phyloP scores from a whole-genome alignment of 495 filamentous ascomycete genomes.

The Gamarada debralockiae region DNA sequence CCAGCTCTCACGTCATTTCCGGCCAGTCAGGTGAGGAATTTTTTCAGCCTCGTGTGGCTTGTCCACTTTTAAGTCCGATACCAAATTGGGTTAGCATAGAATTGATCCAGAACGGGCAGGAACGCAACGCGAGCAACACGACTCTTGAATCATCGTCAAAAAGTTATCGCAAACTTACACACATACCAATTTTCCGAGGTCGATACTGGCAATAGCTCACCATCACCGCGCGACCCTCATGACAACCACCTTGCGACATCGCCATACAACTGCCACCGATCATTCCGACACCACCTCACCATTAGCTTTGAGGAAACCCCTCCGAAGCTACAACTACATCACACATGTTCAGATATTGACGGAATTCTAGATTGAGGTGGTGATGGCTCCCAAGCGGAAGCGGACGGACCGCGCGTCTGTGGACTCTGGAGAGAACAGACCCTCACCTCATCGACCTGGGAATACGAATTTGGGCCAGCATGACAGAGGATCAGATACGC shows the following conservation, averaged over 20 bases:
- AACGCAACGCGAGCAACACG: too few species aligned
- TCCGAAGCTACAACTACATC: background rate
- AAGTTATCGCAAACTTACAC: background rate
- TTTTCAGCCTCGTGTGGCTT: background rate
- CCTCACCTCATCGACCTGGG: conserved; percentile 48
- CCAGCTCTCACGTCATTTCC: background rate
- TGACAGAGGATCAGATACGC: conserved; percentile 28
- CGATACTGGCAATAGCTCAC: background rate
- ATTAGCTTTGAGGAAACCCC: background rate
- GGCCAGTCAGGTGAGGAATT: background rate
- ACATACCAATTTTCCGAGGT: background rate
- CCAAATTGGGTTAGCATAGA: too few species aligned
- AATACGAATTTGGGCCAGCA: conserved; percentile 45
- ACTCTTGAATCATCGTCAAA: too few species aligned
- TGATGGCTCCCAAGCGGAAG: conserved; percentile 43
- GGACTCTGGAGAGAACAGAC: conserved; percentile 40
- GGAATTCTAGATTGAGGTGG: conserved; percentile 10
- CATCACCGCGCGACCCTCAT: background rate
- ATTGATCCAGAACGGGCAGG: too few species aligned
- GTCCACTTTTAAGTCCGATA: background rate
- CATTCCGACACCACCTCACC: background rate
- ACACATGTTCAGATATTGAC: conserved; percentile 19
- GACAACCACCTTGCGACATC: background rate
- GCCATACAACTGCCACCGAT: background rate
- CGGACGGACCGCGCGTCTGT: conserved; percentile 39